A percentile compares a stretch with the other conserved stretches of the same genome.
Conservation (phyloP, 2,329 filamentous ascomycete genomes). For the Fusarium equiseti region DNA sequence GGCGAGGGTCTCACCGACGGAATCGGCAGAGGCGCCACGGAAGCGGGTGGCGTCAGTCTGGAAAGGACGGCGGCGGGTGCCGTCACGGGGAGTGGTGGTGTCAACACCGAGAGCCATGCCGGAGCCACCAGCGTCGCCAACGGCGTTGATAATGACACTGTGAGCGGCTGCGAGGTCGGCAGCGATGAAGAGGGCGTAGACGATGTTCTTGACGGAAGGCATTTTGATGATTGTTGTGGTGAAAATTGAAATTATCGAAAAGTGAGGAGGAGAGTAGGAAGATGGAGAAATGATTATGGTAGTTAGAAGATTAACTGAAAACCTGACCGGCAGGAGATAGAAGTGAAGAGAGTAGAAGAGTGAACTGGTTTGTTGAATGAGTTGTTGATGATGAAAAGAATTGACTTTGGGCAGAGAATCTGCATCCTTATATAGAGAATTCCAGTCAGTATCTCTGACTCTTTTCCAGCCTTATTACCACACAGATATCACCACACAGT, state of each 20-base stretch:
- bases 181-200: conserved; percentile 13
- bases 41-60: conserved; percentile 67
- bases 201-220: conserved; percentile 18
- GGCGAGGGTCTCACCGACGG: conserved; percentile 10
- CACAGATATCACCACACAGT: no score
- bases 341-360: neutral
- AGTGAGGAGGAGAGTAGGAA: neutral
- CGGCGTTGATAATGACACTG: conserved; percentile 48
- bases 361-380: neutral
- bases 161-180: conserved; percentile 20
- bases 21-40: neutral
- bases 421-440: conserved; percentile 7
- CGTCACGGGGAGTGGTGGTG: conserved; percentile 69
- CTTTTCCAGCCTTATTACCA: neutral
- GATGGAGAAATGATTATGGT: neutral
- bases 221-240: neutral
- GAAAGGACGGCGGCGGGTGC: conserved; percentile 70
- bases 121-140: conserved; percentile 68
- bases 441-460: neutral
- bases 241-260: neutral
- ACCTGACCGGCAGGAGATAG: conserved; percentile 23
- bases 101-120: conserved; percentile 66
- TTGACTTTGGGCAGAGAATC: neutral
- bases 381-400: conserved; percentile 8
- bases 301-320: neutral